phyloP scores from a whole-genome alignment of 768 basidiomycete species.

The Ephemerocybe angulata region DNA sequence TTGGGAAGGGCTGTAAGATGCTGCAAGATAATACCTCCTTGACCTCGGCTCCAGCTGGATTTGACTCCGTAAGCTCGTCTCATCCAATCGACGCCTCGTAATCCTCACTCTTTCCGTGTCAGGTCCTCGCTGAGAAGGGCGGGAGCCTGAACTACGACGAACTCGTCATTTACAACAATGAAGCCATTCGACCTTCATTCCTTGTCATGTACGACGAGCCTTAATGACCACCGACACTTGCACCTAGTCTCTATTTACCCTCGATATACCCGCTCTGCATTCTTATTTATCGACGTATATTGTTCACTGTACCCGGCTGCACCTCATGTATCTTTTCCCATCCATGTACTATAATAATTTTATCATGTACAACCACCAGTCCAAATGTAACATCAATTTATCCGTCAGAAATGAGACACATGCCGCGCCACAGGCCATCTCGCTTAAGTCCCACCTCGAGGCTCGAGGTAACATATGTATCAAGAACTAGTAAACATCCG shows the following conservation, averaged over 20 bases:
- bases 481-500: conserved; percentile 2
- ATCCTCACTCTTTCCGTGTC: background rate
- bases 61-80: conserved; percentile 55
- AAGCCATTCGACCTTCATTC: conserved; percentile 70
- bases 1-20: conserved; percentile 67
- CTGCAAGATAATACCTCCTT: conserved; percentile 52
- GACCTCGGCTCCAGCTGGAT: conserved; percentile 57
- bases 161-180: conserved; percentile 64
- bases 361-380: background rate
- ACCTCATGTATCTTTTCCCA: background rate
- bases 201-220: conserved; percentile 59
- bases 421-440: too few relatives aligned
- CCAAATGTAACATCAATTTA: too few relatives aligned
- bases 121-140: conserved; percentile 69
- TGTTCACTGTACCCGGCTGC: too few relatives aligned
- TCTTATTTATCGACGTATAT: background rate
- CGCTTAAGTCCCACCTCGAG: too few relatives aligned
- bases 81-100: background rate
- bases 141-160: conserved; percentile 70
- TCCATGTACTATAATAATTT: background rate
- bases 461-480: too few relatives aligned
- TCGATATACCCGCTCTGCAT: background rate
- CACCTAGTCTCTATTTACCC: background rate
- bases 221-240: background rate
- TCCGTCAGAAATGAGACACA: too few relatives aligned